Base-by-base conservation (phyloP, 768 basidiomycete genomes). In the Amanita subjunquillea region DNA sequence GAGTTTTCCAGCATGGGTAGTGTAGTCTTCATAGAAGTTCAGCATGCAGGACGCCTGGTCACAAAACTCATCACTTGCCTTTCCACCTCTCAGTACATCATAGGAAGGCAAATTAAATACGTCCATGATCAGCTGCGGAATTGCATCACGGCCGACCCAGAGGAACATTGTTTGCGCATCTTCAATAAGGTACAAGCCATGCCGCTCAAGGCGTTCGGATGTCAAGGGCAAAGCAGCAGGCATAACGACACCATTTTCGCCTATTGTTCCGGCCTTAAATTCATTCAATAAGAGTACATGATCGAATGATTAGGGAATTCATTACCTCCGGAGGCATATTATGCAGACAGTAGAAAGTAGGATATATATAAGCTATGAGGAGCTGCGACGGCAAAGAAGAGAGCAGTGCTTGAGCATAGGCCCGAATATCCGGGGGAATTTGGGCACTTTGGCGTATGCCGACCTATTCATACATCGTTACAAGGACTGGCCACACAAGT, bases 161-260 rank as follows among this genome's bases (percentile, higher is more conserved):
- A 98, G 75, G 82, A 99, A 98, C 63, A 99, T 90, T 20, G 89
- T 94, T 67, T 98, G 96, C 1, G 89, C 90, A 65, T 98, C 95
- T 67, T 98, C 96, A 59, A 99, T 96, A 56, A 99, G 69, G 80
- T 86, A 97, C 51, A 99, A 74, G 54, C 96, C 96, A 60, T 98
- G 93, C 47, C 94, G 76, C 67, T 97, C 94, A 50, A 99, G 73
- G 37, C 92, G 78, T 67, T 98, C 95, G n/a, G 91, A 92, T 1
- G 93, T 94, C 54, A 93, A 79, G 23, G 95, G 94, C 4, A 96
- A 73, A 3, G 90, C 78, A 2, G 85, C 82, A 1, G 96, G 96
- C 65, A 98, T 72, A 57, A 94, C 81, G 30, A 96, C 76, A 50
- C 96, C 95, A 4, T 82, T 66, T 58, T 96, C 92, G 60, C 88